phyloP scores from a whole-genome alignment of 352 stramenopile species.

The Phytopythium sindhum region DNA sequence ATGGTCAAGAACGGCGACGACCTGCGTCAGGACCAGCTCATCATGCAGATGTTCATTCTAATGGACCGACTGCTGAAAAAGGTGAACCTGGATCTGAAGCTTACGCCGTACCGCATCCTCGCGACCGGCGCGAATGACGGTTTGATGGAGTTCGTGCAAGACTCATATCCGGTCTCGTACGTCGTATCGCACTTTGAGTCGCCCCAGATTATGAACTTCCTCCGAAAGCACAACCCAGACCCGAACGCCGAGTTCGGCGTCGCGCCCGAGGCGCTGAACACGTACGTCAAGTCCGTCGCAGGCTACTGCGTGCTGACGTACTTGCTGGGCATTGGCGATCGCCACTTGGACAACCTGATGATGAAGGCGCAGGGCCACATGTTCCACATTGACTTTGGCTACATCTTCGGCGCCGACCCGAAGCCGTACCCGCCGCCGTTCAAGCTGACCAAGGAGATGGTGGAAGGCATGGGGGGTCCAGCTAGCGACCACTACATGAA shows the following conservation, averaged over 20 bases:
- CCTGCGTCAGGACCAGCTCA: conserved; percentile 99
- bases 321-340: conserved; percentile 98
- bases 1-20: conserved; percentile 99
- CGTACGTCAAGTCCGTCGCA: conserved; percentile 97
- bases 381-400: conserved; percentile 99
- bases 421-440: conserved; percentile 99
- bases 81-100: conserved; percentile 97
- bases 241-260: conserved; percentile 85
- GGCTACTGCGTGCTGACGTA: conserved; percentile 99
- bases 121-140: conserved; percentile 88
- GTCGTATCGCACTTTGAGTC: conserved; percentile 94
- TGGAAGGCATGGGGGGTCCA: conserved; percentile 95
- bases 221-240: conserved; percentile 86
- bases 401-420: conserved; percentile 98
- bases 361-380: conserved; percentile 95
- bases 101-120: conserved; percentile 95
- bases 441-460: conserved; percentile 97
- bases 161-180: conserved; percentile 94
- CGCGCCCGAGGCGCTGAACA: conserved; percentile 90
- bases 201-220: conserved; percentile 89
- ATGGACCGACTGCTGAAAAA: conserved; percentile 99
- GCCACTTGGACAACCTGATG: conserved; percentile 99
- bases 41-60: conserved; percentile 99
- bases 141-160: conserved; percentile 97
- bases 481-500: conserved; percentile 90